Base-by-base conservation (phyloP, 768 basidiomycete genomes). In the Krasilnikovozyma curviuscula region DNA sequence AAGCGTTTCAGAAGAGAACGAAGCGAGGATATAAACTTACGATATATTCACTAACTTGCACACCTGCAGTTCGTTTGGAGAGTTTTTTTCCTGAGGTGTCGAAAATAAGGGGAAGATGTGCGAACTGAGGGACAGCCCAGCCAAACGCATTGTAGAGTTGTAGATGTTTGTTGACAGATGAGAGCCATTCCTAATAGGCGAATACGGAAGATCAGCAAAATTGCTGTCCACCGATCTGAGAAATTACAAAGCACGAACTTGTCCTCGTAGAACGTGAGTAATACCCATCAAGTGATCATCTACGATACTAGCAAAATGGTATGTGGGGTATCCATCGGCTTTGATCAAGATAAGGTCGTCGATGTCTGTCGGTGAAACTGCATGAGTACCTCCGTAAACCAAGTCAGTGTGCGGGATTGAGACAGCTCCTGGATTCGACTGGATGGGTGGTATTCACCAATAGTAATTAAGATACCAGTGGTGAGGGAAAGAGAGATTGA, bases 281-380 rank as follows among this genome's bases (percentile, higher is more conserved):
- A 98, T 84, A 0, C 78, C 79, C 93, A 98, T 98, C 57, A 79
- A 76, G 57, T 86, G 77, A 65, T 98, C 93, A 56, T 98, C 93
- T 0, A 91, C 84, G 0, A 97, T 84, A 19, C 79, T 88, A 0
- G 93, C 91, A 5, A 98, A 73, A 55, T 97, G 93, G 61, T 98
- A 98, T 0, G 91, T 97, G 5, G 93, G 93, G 61, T 81, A 91
- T 1, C 75, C 68, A 61, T 98, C 93, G 1, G 82, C 79, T 63
- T 98, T 97, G 52, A 97, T 69, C 3, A 97, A 68, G 38, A 97
- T 75, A 21, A 88, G 85, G 60, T 98, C 93, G 2, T 85, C 89
- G 1, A 79, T 21, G 7, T 51, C 57, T 53, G 30, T 54, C 38
- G 33, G 46, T 16, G 40, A 54, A 38, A 10, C 16, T 9, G 40